Percentiles rank a stretch among this genome's conserved stretches.
Conservation (phyloP, 73 alveolate species). For the Stentor roeselii region DNA sequence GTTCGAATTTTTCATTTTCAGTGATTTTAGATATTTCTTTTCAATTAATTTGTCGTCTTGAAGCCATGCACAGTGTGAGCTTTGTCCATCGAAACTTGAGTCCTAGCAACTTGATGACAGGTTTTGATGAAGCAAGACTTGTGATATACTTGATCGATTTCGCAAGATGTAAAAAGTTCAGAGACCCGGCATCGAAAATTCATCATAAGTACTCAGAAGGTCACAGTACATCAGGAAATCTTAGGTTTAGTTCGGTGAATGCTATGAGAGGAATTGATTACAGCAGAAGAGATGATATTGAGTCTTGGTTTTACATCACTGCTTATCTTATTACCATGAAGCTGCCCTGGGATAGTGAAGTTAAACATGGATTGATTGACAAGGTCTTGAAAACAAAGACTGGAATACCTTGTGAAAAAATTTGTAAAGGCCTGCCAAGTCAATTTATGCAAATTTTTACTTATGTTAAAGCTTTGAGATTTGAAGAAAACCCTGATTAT, state of each 20-base stretch:
- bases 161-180: neutral
- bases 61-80: neutral
- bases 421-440: neutral
- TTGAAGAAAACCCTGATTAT: conserved; percentile 18
- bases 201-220: neutral
- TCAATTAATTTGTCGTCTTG: neutral
- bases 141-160: neutral
- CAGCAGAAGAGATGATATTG: neutral
- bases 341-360: neutral
- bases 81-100: neutral
- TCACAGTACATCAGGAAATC: neutral
- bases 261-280: neutral
- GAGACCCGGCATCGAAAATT: neutral
- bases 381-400: neutral
- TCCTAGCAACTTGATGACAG: neutral
- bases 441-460: conserved; percentile 4
- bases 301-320: neutral
- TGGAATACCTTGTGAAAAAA: neutral
- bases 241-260: neutral
- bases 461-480: neutral
- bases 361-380: neutral
- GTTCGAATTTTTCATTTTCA: neutral
- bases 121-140: neutral
- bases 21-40: neutral
- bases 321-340: neutral